These are phyloP conservation scores for Penicillium arizonense DNA, from an alignment of 495 filamentous ascomycete species.

Conservation along the genomic window DNA sequence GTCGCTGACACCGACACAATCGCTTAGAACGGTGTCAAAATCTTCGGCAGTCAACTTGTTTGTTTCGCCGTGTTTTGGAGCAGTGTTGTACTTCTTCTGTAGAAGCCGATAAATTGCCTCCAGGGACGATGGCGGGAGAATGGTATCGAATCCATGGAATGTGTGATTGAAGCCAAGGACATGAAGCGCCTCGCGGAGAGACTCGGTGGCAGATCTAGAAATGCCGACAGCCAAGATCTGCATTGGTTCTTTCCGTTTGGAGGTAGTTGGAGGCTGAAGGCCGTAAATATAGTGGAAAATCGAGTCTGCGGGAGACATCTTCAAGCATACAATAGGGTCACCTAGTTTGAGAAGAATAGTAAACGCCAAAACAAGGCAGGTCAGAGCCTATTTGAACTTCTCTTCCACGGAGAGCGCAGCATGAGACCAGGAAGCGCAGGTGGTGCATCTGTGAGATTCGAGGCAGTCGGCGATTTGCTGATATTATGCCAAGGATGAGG, in stretches of 20 bases:
- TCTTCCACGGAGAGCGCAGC: no score
- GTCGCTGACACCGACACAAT: slow-evolving; percentile 53
- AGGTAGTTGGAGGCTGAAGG: slow-evolving; percentile 12
- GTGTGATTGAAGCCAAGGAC: slow-evolving; percentile 22
- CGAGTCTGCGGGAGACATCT: background rate
- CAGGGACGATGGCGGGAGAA: slow-evolving; percentile 14
- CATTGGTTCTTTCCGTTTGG: slow-evolving; percentile 17
- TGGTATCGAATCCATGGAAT: slow-evolving; percentile 25
- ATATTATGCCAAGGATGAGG: no score
- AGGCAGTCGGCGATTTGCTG: no score
- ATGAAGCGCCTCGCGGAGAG: slow-evolving; percentile 25
- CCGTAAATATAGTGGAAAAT: slow-evolving; percentile 13
- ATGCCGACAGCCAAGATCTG: slow-evolving; percentile 27
- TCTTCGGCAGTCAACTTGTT: slow-evolving; percentile 27
- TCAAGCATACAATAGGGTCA: no score
- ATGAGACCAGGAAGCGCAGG: no score
- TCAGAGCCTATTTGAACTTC: no score
- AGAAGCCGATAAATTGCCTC: slow-evolving; percentile 14
- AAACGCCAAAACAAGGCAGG: no score
- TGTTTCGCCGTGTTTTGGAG: background rate
- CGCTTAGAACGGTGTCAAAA: slow-evolving; percentile 45
- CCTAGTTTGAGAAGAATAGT: no score
- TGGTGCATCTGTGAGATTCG: no score
- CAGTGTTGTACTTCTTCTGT: slow-evolving; percentile 19
- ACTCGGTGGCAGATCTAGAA: slow-evolving; percentile 29